phyloP scores from a whole-genome alignment of 108 stramenopile species.

The Conticribra weissflogii region DNA sequence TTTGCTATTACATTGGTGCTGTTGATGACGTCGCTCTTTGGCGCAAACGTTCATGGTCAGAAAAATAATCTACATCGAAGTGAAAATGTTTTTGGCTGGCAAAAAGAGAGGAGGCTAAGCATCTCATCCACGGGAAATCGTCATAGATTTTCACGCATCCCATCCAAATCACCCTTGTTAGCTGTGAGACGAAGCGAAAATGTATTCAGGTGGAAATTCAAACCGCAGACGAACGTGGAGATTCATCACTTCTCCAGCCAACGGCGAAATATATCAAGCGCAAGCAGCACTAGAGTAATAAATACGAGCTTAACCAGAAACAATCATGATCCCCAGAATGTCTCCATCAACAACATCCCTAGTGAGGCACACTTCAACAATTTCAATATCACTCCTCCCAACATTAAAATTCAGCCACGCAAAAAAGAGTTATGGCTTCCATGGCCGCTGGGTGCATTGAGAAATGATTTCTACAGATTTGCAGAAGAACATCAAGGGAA shows the following conservation, averaged over 20 bases:
- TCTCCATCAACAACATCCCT: neutral
- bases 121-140: neutral
- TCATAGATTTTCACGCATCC: too few species aligned
- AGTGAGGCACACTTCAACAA: neutral
- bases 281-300: neutral
- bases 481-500: slow-evolving; percentile 13
- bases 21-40: too few species aligned
- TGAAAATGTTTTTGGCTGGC: slow-evolving; percentile 24
- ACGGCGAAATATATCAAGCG: neutral
- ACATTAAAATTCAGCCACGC: slow-evolving; percentile 34
- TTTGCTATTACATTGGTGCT: too few species aligned
- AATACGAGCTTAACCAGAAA: neutral
- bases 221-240: too few species aligned
- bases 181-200: slow-evolving; percentile 18
- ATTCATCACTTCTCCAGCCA: too few species aligned
- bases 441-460: slow-evolving; percentile 46
- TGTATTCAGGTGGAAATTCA: slow-evolving; percentile 33
- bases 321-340: neutral
- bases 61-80: slow-evolving; percentile 9
- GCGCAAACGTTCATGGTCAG: too few species aligned
- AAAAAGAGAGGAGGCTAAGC: neutral
- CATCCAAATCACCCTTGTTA: neutral
- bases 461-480: slow-evolving; percentile 45
- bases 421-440: slow-evolving; percentile 57
- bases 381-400: neutral